Evolutionary conservation across 2,329 filamentous ascomycete genomes (phyloP).

Genomic region (Pseudopyrenochaeta lycopersici): DNA sequence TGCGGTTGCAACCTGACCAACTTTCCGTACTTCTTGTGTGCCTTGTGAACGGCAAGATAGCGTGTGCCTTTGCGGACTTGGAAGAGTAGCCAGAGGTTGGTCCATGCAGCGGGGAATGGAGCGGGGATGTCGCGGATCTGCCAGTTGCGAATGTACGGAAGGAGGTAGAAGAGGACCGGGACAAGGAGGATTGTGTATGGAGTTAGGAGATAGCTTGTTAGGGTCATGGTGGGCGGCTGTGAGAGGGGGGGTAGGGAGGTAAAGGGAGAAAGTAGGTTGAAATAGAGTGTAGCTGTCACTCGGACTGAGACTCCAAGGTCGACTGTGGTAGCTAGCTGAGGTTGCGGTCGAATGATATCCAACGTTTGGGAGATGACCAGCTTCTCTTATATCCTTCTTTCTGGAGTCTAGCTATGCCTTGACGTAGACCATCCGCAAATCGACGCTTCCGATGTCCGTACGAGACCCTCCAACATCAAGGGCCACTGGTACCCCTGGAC

Average conservation of each 20-base stretch:
- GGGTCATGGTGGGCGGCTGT: constrained; percentile 34
- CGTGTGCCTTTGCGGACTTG: constrained; percentile 68
- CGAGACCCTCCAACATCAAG: constrained; percentile 18
- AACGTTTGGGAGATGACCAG: neutral
- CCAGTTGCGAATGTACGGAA: constrained; percentile 68
- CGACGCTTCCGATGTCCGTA: constrained; percentile 17
- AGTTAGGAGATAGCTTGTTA: constrained; percentile 51
- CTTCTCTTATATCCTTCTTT: constrained; percentile 8
- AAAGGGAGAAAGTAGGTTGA: constrained; percentile 2
- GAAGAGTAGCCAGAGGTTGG: constrained; percentile 81
- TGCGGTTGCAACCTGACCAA: constrained; percentile 84
- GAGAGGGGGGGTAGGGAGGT: neutral
- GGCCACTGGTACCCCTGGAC: neutral
- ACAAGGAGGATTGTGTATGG: constrained; percentile 59
- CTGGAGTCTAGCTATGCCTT: neutral
- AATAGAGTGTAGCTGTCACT: constrained; percentile 9
- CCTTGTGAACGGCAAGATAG: constrained; percentile 69
- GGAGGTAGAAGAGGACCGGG: constrained; percentile 64
- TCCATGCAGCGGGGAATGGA: constrained; percentile 72
- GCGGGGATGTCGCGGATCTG: constrained; percentile 65
- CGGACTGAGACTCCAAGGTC: constrained; percentile 2
- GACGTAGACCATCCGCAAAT: neutral
- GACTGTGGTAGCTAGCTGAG: constrained; percentile 8
- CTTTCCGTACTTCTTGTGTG: constrained; percentile 80
- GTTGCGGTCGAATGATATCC: neutral